Evolutionary conservation across 768 basidiomycete species (phyloP), one percentile per base, ranked within the genome.

Genomic region (Mrakia gelida): DNA sequence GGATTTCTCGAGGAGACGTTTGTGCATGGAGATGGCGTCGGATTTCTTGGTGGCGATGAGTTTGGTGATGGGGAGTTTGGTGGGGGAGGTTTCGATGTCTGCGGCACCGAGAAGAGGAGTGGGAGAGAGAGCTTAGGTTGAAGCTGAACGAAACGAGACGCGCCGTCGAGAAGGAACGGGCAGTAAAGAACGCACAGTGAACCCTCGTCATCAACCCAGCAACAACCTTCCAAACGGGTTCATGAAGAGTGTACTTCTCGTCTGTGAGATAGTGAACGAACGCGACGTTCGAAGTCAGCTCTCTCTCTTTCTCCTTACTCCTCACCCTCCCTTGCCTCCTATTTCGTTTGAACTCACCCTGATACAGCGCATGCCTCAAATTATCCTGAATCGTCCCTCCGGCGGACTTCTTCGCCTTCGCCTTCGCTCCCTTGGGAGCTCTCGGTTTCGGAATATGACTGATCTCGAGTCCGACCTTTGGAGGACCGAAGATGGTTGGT

Each of bases 21-120:
- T 41, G 75, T 79, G 78, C 34, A 79, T 72, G 28, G 78, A 52
- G 32, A 79, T 65, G 18, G 78, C 78, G 23, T 79, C 78, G n/a
- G 30, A 34, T 61, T 79, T 79, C 5, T 59, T 62, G 30, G 78
- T 79, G 26, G 78, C 78, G 34, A 79, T 79, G 56, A 75, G 45
- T 59, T 79, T 79, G 59, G 78, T 75, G 78, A 79, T 76, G 59
- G 78, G 78, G 13, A 79, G 78, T 30, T 79, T 70, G 16, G 78
- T 71, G 28, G 74, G 74, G 18, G 73, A 74, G 59, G 77, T 78
- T 45, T 78, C 77, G 45, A 79, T 73, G 49, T 62, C 67, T 70
- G 67, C 2, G 65, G n/a, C n/a, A n/a, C n/a, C n/a, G n/a, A n/a
- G n/a, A 52, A 21, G 7, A 52, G 11, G 49, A 52, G 15, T 5